Percentiles rank a stretch among this genome's conserved stretches.
These are phyloP conservation scores for Podaxis pistillaris DNA, from an alignment of 768 basidiomycete species.

Conservation along the genomic window DNA sequence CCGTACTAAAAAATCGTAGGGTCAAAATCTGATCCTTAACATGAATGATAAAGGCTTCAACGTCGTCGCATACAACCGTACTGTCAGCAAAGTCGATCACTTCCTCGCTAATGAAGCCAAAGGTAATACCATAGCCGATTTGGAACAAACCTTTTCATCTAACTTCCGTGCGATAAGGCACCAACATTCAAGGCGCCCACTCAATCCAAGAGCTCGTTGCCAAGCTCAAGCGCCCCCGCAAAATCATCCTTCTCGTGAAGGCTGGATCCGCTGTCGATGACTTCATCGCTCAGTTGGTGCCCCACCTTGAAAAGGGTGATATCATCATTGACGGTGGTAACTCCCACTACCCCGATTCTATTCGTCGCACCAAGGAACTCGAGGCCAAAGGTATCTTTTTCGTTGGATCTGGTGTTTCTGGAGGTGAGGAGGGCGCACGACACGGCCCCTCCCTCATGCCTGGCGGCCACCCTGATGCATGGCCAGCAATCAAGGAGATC, in stretches of 20 bases:
- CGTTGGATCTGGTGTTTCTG: slow-evolving; percentile 98
- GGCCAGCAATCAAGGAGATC: slow-evolving; percentile 96
- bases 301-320: slow-evolving; percentile 91
- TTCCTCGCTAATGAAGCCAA: slow-evolving; percentile 98
- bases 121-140: slow-evolving; percentile 51
- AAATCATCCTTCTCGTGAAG: slow-evolving; percentile 98
- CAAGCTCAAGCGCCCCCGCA: slow-evolving; percentile 94
- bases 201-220: slow-evolving; percentile 86
- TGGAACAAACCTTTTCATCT: slow-evolving; percentile 17
- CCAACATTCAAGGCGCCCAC: slow-evolving; percentile 93
- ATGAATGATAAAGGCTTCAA: slow-evolving; percentile 99
- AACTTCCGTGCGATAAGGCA: slow-evolving; percentile 53
- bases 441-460: slow-evolving; percentile 99
- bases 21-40: slow-evolving; percentile 96
- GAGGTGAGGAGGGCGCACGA: slow-evolving; percentile 98
- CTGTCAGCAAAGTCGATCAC: slow-evolving; percentile 90
- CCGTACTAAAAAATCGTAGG: slow-evolving; percentile 43
- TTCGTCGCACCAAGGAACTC: slow-evolving; percentile 90
- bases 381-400: slow-evolving; percentile 95
- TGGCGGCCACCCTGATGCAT: slow-evolving; percentile 90
- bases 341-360: slow-evolving; percentile 98
- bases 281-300: slow-evolving; percentile 88
- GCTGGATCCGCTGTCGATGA: slow-evolving; percentile 94
- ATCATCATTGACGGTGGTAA: slow-evolving; percentile 99
- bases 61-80: slow-evolving; percentile 97